Conservation (phyloP, 495 filamentous ascomycete species). For the Hapsidospora chrysogenum region DNA sequence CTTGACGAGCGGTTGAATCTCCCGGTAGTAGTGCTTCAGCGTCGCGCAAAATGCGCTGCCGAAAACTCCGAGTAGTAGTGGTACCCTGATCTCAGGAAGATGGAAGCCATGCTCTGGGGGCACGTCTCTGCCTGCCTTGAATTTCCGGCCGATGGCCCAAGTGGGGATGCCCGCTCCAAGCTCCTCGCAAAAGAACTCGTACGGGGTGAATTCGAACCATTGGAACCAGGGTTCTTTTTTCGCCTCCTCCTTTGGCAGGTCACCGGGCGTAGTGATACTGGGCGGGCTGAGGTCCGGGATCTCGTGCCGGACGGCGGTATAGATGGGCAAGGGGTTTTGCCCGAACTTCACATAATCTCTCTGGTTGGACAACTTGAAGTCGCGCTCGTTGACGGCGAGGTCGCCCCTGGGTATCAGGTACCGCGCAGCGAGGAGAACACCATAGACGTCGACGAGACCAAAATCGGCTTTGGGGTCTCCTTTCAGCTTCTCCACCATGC, state of each 20-base stretch:
- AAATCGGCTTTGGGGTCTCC: constrained; percentile 68
- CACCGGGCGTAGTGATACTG: neutral
- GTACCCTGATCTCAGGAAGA: constrained; percentile 66
- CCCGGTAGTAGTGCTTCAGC: constrained; percentile 86
- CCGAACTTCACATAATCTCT: constrained; percentile 53
- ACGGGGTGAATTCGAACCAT: constrained; percentile 94
- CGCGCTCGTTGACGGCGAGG: constrained; percentile 50
- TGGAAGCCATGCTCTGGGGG: constrained; percentile 34
- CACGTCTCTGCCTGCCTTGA: constrained; percentile 52
- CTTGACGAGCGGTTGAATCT: constrained; percentile 64
- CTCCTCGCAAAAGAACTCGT: constrained; percentile 93
- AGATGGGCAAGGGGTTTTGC: constrained; percentile 77
- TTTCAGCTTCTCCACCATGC: constrained; percentile 76
- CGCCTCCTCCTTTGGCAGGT: constrained; percentile 27
- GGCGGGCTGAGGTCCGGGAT: constrained; percentile 44
- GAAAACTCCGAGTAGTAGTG: constrained; percentile 79
- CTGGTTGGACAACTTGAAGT: constrained; percentile 84
- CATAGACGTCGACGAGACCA: constrained; percentile 85
- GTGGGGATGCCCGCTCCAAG: constrained; percentile 76
- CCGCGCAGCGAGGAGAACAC: constrained; percentile 65
- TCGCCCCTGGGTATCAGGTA: constrained; percentile 76
- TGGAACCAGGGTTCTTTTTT: constrained; percentile 82
- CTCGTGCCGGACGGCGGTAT: constrained; percentile 87
- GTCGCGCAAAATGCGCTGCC: constrained; percentile 93
- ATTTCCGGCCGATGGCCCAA: constrained; percentile 78